Evolutionary conservation across 2,329 filamentous ascomycete species (phyloP), one percentile per base, ranked within the genome.

Genomic region (Cercospora sp.): DNA sequence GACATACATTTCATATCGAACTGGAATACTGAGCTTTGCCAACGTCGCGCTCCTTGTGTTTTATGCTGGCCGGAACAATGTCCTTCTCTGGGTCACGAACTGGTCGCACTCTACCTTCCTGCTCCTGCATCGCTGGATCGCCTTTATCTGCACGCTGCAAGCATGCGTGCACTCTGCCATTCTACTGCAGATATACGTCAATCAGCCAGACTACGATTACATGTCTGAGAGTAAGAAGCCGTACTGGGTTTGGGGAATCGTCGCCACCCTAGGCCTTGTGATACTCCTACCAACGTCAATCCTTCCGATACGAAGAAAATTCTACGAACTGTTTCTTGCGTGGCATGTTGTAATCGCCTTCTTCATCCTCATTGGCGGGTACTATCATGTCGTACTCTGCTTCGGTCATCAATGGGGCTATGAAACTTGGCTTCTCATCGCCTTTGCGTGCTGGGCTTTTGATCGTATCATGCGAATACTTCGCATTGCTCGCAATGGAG

Each of bases 41-140:
- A 79, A 82, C 8, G 60, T 83, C 0, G 80, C 83, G 0, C 70
- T 86, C 0, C 60, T 82, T 0, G 73, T 85, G 12, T 77, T 86
- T 2, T 85, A 82, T 63, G 78, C 81, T 0, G 76, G 80, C 0
- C 76, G 84, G 1, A 86, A 86, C 70, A 85, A 83, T 63, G 23
- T 85, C 2, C 77, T 85, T 0, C 78, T 86, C 0, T 82, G 80
- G 75, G 48, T 84, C 1, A 85, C 84, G 2, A 79, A 83, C 70
- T 86, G 84, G 83, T 81, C 78, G 0, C 81, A 84, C 68, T 79
- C 80, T 0, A 86, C 85, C 0, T 86, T 79, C 63, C 68, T 86
- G 3, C 73, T 86, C 0, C 75, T 86, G 0, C 84, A 87, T 68
- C 79, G 84, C 10, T 86, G 83, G 83, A 75, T 84, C 1, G 84